Evolutionary conservation across 2,329 filamentous ascomycete species (phyloP).

Genomic region (Talaromyces atroroseus): DNA sequence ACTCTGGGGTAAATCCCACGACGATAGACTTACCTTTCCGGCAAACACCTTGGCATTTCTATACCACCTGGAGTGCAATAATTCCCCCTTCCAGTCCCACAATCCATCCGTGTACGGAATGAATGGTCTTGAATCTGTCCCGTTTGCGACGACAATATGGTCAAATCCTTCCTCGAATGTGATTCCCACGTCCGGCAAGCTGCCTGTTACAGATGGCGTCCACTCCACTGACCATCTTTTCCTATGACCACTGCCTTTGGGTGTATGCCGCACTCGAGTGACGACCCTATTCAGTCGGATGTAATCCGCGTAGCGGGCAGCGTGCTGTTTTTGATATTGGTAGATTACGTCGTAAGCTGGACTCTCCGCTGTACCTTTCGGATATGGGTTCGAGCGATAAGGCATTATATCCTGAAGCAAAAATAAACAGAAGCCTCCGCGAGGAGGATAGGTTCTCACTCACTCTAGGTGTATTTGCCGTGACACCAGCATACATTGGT

Average conservation of each 20-base stretch:
- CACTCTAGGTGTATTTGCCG: not conserved
- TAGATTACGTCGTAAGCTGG: not conserved
- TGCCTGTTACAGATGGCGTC: slow-evolving; percentile 1
- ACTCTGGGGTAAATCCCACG: not conserved
- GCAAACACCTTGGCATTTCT: not conserved
- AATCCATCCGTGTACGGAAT: not conserved
- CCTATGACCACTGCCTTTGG: not conserved
- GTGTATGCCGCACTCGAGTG: not conserved
- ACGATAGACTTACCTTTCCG: not conserved
- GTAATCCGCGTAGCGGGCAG: not conserved
- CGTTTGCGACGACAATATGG: not conserved
- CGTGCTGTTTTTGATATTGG: not conserved
- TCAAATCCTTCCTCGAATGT: not conserved
- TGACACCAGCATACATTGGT: slow-evolving; percentile 1
- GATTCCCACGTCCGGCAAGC: not conserved
- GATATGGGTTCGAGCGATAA: not conserved
- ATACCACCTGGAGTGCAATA: slow-evolving; percentile 1
- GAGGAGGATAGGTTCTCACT: not conserved
- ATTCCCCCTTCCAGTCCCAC: not conserved
- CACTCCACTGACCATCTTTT: slow-evolving; percentile 3
- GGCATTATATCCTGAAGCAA: not conserved
- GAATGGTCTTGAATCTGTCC: not conserved
- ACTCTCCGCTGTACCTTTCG: not conserved
- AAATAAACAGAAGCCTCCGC: not conserved
- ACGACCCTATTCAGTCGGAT: slow-evolving; percentile 1